Percentiles rank a stretch among this genome's conserved stretches.
phyloP scores from a whole-genome alignment of 2,329 filamentous ascomycete species.

The Didymella pomorum region DNA sequence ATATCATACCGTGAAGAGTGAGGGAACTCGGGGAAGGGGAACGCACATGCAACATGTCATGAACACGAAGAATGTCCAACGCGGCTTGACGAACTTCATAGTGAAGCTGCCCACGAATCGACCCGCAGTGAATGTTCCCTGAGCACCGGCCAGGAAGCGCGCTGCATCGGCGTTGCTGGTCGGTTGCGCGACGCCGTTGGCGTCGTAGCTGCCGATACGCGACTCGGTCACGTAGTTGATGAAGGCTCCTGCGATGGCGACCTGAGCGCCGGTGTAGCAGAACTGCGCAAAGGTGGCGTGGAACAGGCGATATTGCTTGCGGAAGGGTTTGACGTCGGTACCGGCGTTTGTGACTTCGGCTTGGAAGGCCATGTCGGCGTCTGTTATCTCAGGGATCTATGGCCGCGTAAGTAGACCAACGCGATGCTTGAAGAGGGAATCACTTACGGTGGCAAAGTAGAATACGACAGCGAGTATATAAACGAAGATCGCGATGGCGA shows the following conservation, averaged over 20 bases:
- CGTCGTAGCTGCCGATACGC: conserved; percentile 21
- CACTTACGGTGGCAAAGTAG: conserved; percentile 57
- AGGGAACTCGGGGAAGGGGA: too few species aligned
- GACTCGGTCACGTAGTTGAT: conserved; percentile 61
- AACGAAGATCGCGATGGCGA: conserved; percentile 69
- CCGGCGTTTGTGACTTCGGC: conserved; percentile 49
- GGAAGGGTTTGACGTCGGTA: conserved; percentile 59
- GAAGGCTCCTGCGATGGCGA: conserved; percentile 58
- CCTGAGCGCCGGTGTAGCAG: conserved; percentile 80
- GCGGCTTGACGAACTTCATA: conserved; percentile 72
- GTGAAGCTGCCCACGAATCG: conserved; percentile 72
- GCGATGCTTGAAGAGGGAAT: too few species aligned
- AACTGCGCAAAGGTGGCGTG: conserved; percentile 80
- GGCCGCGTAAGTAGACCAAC: too few species aligned
- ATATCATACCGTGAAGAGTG: too few species aligned
- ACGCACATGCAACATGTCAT: conserved; percentile 62
- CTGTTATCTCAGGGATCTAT: conserved; percentile 24
- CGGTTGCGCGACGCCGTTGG: conserved; percentile 1
- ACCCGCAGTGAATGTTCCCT: conserved; percentile 75
- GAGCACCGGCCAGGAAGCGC: conserved; percentile 76
- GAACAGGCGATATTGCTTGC: conserved; percentile 74
- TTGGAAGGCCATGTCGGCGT: conserved; percentile 65
- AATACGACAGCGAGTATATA: conserved; percentile 65
- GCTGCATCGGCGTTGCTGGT: conserved; percentile 63
- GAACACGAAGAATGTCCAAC: conserved; percentile 75